Evolutionary conservation across 331 rosid species (phyloP).

Genomic region (Acacia pycnantha): DNA sequence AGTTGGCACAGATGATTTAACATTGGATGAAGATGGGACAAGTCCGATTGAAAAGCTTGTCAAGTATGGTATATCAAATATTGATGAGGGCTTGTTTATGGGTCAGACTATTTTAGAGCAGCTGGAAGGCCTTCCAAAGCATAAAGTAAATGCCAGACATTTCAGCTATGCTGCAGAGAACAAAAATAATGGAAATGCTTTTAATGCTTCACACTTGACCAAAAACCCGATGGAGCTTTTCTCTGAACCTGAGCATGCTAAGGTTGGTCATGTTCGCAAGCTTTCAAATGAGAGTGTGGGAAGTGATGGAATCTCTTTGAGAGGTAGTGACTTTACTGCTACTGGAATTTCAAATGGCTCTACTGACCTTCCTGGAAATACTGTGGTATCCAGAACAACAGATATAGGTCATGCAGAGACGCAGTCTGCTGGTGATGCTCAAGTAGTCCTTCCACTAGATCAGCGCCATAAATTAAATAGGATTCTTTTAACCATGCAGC

Average conservation of each 20-base stretch:
- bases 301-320: slow-evolving; percentile 82
- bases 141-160: slow-evolving; percentile 72
- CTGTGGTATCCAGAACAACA: slow-evolving; percentile 51
- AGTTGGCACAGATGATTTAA: slow-evolving; percentile 75
- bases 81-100: slow-evolving; percentile 73
- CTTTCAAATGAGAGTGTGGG: slow-evolving; percentile 83
- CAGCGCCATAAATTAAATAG: slow-evolving; percentile 89
- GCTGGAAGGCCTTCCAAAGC: slow-evolving; percentile 81
- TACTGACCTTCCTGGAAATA: slow-evolving; percentile 60
- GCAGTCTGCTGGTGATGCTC: slow-evolving; percentile 61
- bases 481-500: slow-evolving; percentile 85
- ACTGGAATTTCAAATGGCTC: slow-evolving; percentile 68
- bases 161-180: slow-evolving; percentile 49
- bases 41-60: slow-evolving; percentile 71
- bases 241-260: slow-evolving; percentile 66
- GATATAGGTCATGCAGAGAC: slow-evolving; percentile 52
- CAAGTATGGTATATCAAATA: slow-evolving; percentile 64
- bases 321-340: slow-evolving; percentile 79
- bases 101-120: slow-evolving; percentile 74
- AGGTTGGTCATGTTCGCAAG: slow-evolving; percentile 65
- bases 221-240: slow-evolving; percentile 69
- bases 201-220: slow-evolving; percentile 60
- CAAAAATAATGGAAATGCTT: slow-evolving; percentile 67
- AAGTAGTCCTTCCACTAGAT: slow-evolving; percentile 78
- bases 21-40: slow-evolving; percentile 84